These are phyloP conservation scores for Arachnopeziza araneosa DNA, from an alignment of 2,329 filamentous ascomycete genomes.

Conservation along the genomic window DNA sequence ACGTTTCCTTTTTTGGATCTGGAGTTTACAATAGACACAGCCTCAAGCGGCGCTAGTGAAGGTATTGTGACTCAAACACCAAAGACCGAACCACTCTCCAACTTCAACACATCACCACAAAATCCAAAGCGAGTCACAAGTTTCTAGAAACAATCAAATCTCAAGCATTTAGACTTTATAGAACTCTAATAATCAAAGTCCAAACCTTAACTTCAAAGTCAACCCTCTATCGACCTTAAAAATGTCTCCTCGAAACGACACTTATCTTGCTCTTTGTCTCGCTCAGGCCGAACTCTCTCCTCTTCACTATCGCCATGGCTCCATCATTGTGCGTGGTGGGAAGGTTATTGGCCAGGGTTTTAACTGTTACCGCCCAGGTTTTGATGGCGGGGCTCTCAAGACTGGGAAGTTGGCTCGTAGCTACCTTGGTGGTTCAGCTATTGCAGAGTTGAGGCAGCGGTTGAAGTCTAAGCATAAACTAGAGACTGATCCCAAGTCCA, in stretches of 20 bases:
- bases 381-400: constrained; percentile 45
- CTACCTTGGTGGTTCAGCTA: constrained; percentile 24
- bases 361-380: constrained; percentile 45
- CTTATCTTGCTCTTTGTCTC: constrained; percentile 45
- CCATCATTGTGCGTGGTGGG: constrained; percentile 45
- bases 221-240: neutral
- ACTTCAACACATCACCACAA: no score
- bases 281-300: constrained; percentile 45
- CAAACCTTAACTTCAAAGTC: neutral
- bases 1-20: neutral
- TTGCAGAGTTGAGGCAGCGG: constrained; percentile 28
- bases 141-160: no score
- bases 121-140: no score
- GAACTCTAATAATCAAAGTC: neutral
- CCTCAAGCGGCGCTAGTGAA: neutral
- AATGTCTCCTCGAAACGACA: constrained; percentile 34
- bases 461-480: constrained; percentile 34
- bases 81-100: no score
- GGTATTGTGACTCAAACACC: neutral
- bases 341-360: constrained; percentile 48
- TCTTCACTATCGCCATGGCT: constrained; percentile 45
- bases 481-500: neutral
- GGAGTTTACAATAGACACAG: neutral
- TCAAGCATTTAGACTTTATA: neutral
- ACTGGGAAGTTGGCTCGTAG: constrained; percentile 36